A percentile compares a stretch with the other conserved stretches of the same genome.
Conservation (phyloP, 768 basidiomycete species). For the Kwoniella sp. region DNA sequence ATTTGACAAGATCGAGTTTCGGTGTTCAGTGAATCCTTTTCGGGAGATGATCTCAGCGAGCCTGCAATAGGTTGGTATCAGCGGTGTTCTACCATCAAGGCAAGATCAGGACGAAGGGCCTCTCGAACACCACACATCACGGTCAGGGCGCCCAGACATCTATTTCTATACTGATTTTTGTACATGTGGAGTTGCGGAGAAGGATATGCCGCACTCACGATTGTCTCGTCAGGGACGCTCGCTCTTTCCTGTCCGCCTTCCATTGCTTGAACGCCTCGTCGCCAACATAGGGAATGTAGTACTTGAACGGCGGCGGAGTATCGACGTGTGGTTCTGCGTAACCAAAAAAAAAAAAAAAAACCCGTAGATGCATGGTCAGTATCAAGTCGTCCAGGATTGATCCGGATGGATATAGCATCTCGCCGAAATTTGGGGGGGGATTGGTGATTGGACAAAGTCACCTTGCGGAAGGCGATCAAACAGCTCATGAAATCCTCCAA, state of each 20-base stretch:
- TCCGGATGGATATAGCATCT: no score
- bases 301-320: slow-evolving; percentile 12
- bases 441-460: no score
- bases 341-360: background rate
- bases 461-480: no score
- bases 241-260: slow-evolving; percentile 12
- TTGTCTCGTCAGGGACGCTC: slow-evolving; percentile 16
- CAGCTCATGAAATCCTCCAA: no score
- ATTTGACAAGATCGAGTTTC: slow-evolving; percentile 4
- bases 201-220: slow-evolving; percentile 18
- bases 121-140: no score
- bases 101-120: no score
- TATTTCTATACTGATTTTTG: no score
- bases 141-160: no score
- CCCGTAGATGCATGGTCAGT: background rate
- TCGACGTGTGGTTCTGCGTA: slow-evolving; percentile 19
- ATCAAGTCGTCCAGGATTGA: no score
- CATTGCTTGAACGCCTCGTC: slow-evolving; percentile 14
- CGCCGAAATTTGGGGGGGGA: no score
- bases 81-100: no score
- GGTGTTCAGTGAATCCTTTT: slow-evolving; percentile 10
- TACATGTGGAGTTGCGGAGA: background rate
- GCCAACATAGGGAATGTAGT: background rate
- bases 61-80: no score
- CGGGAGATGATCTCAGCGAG: slow-evolving; percentile 18